Base-by-base conservation (phyloP, 805 yeast genomes). In the Dipodascopsis uninucleata region DNA sequence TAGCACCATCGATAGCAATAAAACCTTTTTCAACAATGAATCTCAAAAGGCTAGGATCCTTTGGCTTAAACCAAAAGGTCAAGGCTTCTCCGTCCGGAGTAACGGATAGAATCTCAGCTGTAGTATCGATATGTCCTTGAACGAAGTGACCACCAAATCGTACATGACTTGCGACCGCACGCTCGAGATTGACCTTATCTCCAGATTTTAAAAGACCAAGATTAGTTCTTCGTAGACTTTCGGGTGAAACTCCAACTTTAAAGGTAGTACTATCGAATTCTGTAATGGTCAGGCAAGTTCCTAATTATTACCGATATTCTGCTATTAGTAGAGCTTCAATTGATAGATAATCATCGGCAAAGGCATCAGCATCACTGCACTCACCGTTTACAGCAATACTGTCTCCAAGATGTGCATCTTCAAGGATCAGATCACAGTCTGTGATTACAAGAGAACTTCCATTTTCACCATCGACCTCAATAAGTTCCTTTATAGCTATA, bases 121-220 rank as follows among this genome's bases (percentile, higher is more conserved):
- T 74, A 0, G 96, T 85, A 63, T 93, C 99, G 23, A 93, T 87
- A 68, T 93, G 99, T 4, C 98, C 99, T 56, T 93, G 98, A 2
- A 93, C 99, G 53, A 90, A 78, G 65, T 93, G 99, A 0, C 99
- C 99, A 20, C 99, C 99, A 59, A 89, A 78, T 52, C 98, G 72
- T 5, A 80, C 85, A 41, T 85, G 86, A 10, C 79, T 79, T 2
- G 80, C 71, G 25, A 93, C 87, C 0, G 99, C 99, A 47, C 99
- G 73, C 64, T 93, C 99, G 50, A 90, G 70, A 62, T 93, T 90
- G 17, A 93, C 96, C 47, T 71, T 73, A 16, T 75, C 63, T 1
- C 86, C 89, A 0, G 45, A 37, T 18, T 56, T 61, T 63, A 90
- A 73, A 7, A 65, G 65, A 1, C 88, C 90, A 34, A 93, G 67